Conservation (phyloP, 345 rosid species). For the Kernera saxatilis region DNA sequence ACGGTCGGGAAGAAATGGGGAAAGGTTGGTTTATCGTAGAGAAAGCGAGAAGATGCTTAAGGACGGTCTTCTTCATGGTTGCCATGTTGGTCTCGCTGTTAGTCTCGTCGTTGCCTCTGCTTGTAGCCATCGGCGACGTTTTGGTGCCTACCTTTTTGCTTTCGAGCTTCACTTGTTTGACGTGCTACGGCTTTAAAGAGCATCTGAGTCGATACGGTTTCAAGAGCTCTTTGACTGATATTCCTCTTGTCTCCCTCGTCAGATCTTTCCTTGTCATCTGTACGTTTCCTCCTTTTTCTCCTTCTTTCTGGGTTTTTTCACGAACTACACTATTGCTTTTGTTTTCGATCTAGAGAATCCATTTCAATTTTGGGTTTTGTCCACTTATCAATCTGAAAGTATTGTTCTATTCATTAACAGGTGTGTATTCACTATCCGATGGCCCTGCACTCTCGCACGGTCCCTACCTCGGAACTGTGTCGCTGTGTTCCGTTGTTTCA, state of each 20-base stretch:
- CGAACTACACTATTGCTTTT: background rate
- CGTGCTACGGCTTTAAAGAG: conserved; percentile 56
- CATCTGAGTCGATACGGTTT: conserved; percentile 62
- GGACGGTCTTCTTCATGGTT: conserved; percentile 81
- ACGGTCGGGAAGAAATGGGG: conserved; percentile 20
- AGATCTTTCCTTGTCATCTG: conserved; percentile 80
- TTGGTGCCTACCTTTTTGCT: conserved; percentile 55
- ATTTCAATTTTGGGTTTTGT: background rate
- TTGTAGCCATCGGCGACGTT: conserved; percentile 75
- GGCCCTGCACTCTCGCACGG: conserved; percentile 81
- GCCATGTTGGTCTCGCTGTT: conserved; percentile 86
- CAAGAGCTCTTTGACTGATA: conserved; percentile 73
- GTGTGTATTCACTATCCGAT: conserved; percentile 77
- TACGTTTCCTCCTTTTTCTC: conserved; percentile 24
- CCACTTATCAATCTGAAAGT: background rate
- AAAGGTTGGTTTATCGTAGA: conserved; percentile 49
- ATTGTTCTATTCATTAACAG: conserved; percentile 29
- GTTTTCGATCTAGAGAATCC: background rate
- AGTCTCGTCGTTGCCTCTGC: conserved; percentile 72
- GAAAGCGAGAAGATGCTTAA: conserved; percentile 53
- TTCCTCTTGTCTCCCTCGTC: conserved; percentile 74
- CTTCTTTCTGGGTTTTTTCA: background rate
- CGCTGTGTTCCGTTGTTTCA: conserved; percentile 63
- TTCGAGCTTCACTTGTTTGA: conserved; percentile 72
- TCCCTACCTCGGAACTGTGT: conserved; percentile 83